Conservation (phyloP, 2,329 filamentous ascomycete genomes). For the Fusarium hostae region DNA sequence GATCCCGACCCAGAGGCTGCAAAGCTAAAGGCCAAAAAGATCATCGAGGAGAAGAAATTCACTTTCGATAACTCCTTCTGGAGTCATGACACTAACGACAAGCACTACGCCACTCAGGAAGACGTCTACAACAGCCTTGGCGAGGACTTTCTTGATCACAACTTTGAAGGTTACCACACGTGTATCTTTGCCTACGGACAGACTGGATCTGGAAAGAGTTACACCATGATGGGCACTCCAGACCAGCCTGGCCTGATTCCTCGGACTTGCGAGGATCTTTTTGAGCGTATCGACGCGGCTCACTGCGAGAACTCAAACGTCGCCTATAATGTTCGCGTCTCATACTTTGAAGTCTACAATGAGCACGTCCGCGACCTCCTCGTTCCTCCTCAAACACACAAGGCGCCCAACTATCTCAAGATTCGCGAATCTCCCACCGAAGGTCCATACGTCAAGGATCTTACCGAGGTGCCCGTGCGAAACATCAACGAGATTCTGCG, state of each 20-base stretch:
- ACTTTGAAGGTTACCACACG: slow-evolving; percentile 98
- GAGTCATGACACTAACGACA: slow-evolving; percentile 84
- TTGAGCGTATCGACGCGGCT: slow-evolving; percentile 86
- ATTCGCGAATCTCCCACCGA: slow-evolving; percentile 96
- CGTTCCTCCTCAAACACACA: slow-evolving; percentile 75
- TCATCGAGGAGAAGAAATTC: slow-evolving; percentile 88
- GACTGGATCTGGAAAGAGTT: slow-evolving; percentile 97
- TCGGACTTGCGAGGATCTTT: slow-evolving; percentile 93
- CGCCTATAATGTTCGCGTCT: slow-evolving; percentile 96
- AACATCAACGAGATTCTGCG: slow-evolving; percentile 88
- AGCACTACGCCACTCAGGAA: slow-evolving; percentile 90
- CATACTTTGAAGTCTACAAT: slow-evolving; percentile 99
- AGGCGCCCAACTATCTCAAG: slow-evolving; percentile 90
- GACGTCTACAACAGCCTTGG: slow-evolving; percentile 94
- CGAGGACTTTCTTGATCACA: slow-evolving; percentile 98
- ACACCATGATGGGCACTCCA: slow-evolving; percentile 94
- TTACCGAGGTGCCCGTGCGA: slow-evolving; percentile 92
- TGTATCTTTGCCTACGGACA: slow-evolving; percentile 99
- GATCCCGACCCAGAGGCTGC: slow-evolving; percentile 63
- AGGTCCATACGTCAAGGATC: slow-evolving; percentile 95
- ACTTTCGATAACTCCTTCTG: slow-evolving; percentile 99
- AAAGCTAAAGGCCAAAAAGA: slow-evolving; percentile 74
- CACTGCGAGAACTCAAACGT: slow-evolving; percentile 86
- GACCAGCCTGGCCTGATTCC: slow-evolving; percentile 93
- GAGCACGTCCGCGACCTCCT: slow-evolving; percentile 97